Percentiles rank a stretch among this genome's conserved stretches.
These are phyloP conservation scores for Myxozyma nipponensis DNA, from an alignment of 805 yeast species.

Conservation along the genomic window DNA sequence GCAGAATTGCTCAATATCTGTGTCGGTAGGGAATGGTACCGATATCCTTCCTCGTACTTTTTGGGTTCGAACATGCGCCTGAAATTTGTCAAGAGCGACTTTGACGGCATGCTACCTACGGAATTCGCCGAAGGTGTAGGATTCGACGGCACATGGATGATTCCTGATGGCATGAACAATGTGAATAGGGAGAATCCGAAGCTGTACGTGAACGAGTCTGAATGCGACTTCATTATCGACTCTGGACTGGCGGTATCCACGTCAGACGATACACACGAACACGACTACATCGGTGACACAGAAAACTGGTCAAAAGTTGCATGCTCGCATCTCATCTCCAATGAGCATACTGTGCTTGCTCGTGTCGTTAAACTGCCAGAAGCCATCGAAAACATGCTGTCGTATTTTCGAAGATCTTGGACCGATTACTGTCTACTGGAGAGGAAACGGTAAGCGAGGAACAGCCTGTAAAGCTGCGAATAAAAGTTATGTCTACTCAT, in stretches of 20 bases:
- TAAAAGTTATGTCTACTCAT: no score
- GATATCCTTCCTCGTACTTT: constrained; percentile 84
- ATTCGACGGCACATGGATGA: constrained; percentile 36
- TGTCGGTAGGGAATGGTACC: constrained; percentile 94
- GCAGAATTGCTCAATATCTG: constrained; percentile 55
- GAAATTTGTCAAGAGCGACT: constrained; percentile 68
- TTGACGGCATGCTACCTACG: constrained; percentile 84
- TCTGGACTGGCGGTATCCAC: constrained; percentile 15
- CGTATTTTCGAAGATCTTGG: constrained; percentile 10
- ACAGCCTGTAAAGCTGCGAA: no score
- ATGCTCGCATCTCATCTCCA: constrained; percentile 15
- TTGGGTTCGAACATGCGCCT: constrained; percentile 61
- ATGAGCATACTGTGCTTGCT: constrained; percentile 14
- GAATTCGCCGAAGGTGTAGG: constrained; percentile 57
- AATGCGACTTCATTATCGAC: constrained; percentile 73
- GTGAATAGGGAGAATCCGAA: constrained; percentile 60
- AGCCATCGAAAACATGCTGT: constrained; percentile 9
- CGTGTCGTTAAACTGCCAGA: constrained; percentile 19
- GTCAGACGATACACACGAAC: constrained; percentile 9
- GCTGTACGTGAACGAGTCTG: constrained; percentile 44
- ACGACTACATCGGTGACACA: constrained; percentile 12
- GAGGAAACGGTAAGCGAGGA: no score
- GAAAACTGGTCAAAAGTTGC: constrained; percentile 14
- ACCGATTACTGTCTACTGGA: constrained; percentile 17
- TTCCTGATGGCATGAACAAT: constrained; percentile 72